These are phyloP conservation scores for Drosera capensis DNA, from an alignment of 148 eudicot genomes.

Conservation along the genomic window DNA sequence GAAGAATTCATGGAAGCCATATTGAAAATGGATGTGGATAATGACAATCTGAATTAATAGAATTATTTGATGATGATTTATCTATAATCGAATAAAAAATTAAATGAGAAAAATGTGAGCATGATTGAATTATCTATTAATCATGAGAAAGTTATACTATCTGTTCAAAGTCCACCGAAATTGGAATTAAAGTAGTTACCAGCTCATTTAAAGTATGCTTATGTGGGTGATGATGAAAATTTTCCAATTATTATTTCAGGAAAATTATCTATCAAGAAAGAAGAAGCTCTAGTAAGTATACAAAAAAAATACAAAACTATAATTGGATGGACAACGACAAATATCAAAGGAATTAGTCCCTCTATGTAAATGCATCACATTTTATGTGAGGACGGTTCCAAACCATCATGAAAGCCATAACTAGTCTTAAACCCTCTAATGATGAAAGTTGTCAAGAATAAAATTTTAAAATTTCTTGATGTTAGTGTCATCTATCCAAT, in stretches of 20 bases:
- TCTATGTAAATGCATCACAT: not conserved
- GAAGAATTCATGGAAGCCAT: too few relatives aligned
- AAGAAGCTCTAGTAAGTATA: not conserved
- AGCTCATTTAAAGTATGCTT: not conserved
- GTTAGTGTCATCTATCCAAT: too few relatives aligned
- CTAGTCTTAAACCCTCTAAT: constrained; percentile 8
- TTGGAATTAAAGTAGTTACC: not conserved
- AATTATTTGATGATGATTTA: too few relatives aligned
- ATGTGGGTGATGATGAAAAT: too few relatives aligned
- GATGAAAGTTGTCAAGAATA: constrained; percentile 8
- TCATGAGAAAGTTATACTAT: too few relatives aligned
- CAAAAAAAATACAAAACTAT: not conserved
- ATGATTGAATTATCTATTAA: too few relatives aligned
- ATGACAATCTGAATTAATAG: too few relatives aligned
- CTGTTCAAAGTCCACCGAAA: too few relatives aligned
- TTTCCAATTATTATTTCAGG: not conserved
- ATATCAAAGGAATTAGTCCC: not conserved
- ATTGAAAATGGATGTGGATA: too few relatives aligned
- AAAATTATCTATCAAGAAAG: not conserved
- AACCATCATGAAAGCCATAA: not conserved
- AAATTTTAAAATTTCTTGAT: too few relatives aligned
- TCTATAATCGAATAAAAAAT: too few relatives aligned
- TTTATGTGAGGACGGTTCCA: not conserved
- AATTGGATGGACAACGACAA: not conserved
- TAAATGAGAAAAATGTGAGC: too few relatives aligned